A percentile compares a stretch with the other conserved stretches of the same genome.
These are phyloP conservation scores for Botryotinia calthae DNA, from an alignment of 2,329 filamentous ascomycete genomes.

Conservation along the genomic window DNA sequence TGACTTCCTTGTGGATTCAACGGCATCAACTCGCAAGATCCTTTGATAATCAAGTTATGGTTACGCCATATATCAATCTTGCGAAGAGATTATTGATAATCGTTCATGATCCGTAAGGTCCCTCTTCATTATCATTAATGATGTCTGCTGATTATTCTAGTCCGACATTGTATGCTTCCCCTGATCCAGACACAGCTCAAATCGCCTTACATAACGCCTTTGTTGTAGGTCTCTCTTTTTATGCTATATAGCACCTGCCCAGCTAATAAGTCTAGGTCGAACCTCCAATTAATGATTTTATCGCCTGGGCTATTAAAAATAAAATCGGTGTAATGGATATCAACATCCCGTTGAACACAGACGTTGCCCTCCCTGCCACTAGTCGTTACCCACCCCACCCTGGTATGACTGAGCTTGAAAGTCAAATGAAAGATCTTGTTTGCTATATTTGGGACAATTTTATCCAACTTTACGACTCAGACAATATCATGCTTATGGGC, in stretches of 20 bases:
- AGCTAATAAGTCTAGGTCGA: constrained; percentile 50
- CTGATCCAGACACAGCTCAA: constrained; percentile 67
- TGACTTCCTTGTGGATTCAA: constrained; percentile 79
- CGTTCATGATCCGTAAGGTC: constrained; percentile 80
- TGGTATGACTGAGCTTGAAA: constrained; percentile 49
- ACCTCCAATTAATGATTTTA: constrained; percentile 67
- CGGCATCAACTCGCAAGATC: constrained; percentile 69
- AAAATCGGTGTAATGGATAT: constrained; percentile 86
- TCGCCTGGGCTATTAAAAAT: constrained; percentile 77
- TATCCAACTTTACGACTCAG: constrained; percentile 71
- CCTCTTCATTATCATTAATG: neutral
- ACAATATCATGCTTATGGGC: constrained; percentile 76
- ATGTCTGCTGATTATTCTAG: constrained; percentile 42
- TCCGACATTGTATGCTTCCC: constrained; percentile 67
- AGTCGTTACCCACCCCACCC: constrained; percentile 35
- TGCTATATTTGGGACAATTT: constrained; percentile 97
- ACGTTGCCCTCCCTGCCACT: constrained; percentile 18
- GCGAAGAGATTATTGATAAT: constrained; percentile 74
- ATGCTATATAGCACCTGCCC: constrained; percentile 45
- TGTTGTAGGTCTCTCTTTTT: constrained; percentile 57
- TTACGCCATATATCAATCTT: constrained; percentile 67
- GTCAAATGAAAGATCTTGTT: constrained; percentile 68
- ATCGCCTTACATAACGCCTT: constrained; percentile 83
- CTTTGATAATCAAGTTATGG: constrained; percentile 83
- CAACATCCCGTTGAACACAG: constrained; percentile 64